A percentile compares a stretch with the other conserved stretches of the same genome.
Evolutionary conservation across 2,329 filamentous ascomycete genomes (phyloP).

Genomic region (Celoporthe dispersa): DNA sequence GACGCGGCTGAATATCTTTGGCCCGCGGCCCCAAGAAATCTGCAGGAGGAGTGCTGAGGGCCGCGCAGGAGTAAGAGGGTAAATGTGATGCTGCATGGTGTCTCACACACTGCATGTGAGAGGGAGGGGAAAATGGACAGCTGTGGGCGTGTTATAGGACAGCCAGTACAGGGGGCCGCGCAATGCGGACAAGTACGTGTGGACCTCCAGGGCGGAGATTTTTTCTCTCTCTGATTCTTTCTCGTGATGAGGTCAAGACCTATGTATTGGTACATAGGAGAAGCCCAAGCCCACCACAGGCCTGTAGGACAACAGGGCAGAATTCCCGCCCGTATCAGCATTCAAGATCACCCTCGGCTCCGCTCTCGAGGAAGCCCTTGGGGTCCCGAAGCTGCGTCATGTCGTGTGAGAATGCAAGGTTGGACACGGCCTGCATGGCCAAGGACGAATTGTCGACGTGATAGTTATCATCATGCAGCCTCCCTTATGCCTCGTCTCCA

Average conservation of each 20-base stretch:
- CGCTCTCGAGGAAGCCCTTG: background rate
- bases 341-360: background rate
- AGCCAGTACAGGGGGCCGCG: background rate
- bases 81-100: slow-evolving; percentile 21
- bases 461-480: slow-evolving; percentile 4
- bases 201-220: background rate
- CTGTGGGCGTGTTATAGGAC: background rate
- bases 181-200: background rate
- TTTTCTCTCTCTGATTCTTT: too few species aligned
- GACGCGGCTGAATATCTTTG: slow-evolving; percentile 10
- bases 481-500: background rate
- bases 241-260: background rate
- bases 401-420: slow-evolving; percentile 7
- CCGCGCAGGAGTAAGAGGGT: background rate
- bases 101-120: slow-evolving; percentile 22
- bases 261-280: background rate
- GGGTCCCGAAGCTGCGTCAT: slow-evolving; percentile 12
- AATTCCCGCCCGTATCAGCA: background rate
- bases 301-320: background rate
- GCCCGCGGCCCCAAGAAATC: slow-evolving; percentile 6
- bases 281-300: background rate
- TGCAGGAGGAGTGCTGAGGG: slow-evolving; percentile 16
- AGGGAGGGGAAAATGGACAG: background rate
- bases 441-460: slow-evolving; percentile 11
- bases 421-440: slow-evolving; percentile 14